Percentiles rank a stretch among this genome's conserved stretches.
Evolutionary conservation across 23 red algal species (phyloP).

Genomic region (Gracilaria gracilis): DNA sequence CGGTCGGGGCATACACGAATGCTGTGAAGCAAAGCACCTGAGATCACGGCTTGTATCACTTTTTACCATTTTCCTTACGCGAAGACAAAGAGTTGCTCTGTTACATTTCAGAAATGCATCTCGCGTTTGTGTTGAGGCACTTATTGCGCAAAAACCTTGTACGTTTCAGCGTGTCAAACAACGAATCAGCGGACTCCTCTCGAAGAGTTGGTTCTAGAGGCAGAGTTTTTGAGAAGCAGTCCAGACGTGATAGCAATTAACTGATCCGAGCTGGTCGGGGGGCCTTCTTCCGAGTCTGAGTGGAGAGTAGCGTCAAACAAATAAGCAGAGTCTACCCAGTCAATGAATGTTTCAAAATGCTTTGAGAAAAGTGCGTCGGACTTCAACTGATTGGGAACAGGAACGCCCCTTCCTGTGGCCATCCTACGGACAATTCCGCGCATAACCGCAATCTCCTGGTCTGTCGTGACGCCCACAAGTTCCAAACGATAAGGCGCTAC

Average conservation of each 20-base stretch:
- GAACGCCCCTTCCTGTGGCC: slow-evolving; percentile 63
- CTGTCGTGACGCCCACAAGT: slow-evolving; percentile 73
- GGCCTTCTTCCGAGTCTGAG: not conserved
- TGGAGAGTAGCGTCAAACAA: slow-evolving; percentile 63
- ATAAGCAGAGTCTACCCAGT: slow-evolving; percentile 66
- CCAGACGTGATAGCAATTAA: slow-evolving; percentile 64
- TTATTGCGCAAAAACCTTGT: slow-evolving; percentile 68
- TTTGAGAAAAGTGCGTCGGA: slow-evolving; percentile 72
- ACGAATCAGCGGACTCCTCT: slow-evolving; percentile 32
- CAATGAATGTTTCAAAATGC: slow-evolving; percentile 75
- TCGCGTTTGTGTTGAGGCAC: slow-evolving; percentile 55
- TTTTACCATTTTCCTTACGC: not conserved
- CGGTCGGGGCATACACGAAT: slow-evolving; percentile 4
- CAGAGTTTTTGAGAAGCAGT: slow-evolving; percentile 45
- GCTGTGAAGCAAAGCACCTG: slow-evolving; percentile 10
- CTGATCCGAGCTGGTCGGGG: not conserved
- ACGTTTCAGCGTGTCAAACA: slow-evolving; percentile 52
- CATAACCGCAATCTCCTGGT: slow-evolving; percentile 66
- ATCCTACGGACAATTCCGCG: slow-evolving; percentile 73
- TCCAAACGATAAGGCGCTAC: slow-evolving; percentile 69
- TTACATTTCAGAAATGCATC: slow-evolving; percentile 42
- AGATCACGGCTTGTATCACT: not conserved
- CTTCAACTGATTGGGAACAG: slow-evolving; percentile 68
- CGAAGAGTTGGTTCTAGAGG: not conserved
- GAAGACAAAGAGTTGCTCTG: not conserved